Percentiles rank a stretch among this genome's conserved stretches.
Conservation (phyloP, 2,329 filamentous ascomycete species). For the Alternaria incomplexa region DNA sequence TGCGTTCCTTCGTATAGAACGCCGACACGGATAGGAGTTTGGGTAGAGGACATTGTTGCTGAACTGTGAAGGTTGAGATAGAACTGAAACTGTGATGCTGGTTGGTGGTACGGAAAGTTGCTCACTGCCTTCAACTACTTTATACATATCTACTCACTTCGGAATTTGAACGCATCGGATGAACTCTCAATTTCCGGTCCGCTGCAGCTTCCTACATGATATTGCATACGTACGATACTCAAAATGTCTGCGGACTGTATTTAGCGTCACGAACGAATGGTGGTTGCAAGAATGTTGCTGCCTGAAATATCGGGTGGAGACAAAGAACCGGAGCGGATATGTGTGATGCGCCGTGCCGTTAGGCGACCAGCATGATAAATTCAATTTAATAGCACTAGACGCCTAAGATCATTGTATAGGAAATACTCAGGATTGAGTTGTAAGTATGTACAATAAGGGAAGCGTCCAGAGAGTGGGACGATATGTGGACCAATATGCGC, state of each 20-base stretch:
- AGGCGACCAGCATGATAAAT: background rate
- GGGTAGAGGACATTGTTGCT: background rate
- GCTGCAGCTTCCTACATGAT: background rate
- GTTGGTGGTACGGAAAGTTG: background rate
- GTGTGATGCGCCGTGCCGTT: background rate
- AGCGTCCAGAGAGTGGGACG: background rate
- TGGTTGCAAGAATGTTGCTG: constrained; percentile 2
- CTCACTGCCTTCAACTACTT: background rate
- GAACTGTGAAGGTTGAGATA: background rate
- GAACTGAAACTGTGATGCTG: background rate
- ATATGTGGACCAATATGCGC: background rate
- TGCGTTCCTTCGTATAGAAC: constrained; percentile 50
- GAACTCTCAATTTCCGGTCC: background rate
- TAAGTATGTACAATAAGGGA: background rate
- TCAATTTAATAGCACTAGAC: background rate
- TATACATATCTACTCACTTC: background rate
- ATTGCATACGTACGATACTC: background rate
- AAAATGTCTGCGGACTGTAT: background rate
- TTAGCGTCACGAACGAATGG: background rate
- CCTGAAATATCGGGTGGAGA: constrained; percentile 1
- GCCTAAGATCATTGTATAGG: background rate
- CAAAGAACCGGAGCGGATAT: constrained; percentile 8
- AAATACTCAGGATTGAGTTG: background rate
- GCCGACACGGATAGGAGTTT: constrained; percentile 47
- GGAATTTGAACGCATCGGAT: background rate